Conservation (phyloP, 352 stramenopile species). For the Phytopythium kandeliae region DNA sequence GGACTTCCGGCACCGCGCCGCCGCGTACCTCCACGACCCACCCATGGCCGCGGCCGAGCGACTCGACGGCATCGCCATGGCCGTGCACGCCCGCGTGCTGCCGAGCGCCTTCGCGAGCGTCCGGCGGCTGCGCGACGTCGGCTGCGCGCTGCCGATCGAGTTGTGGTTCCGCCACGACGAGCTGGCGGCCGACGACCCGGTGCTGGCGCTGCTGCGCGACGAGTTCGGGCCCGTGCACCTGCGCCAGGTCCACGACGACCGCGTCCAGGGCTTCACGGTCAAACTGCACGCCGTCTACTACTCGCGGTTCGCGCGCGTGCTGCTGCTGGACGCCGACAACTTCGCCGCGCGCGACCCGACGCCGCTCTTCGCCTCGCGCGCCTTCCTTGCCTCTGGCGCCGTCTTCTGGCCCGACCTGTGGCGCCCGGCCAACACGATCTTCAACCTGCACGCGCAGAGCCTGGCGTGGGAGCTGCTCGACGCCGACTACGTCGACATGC, state of each 20-base stretch:
- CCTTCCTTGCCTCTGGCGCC: constrained; percentile 25
- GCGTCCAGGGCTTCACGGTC: constrained; percentile 40
- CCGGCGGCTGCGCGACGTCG: constrained; percentile 24
- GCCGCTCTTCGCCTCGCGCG: constrained; percentile 24
- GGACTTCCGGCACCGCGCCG: constrained; percentile 38
- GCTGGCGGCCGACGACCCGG: constrained; percentile 25
- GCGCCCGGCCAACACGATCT: constrained; percentile 43
- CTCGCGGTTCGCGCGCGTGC: constrained; percentile 34
- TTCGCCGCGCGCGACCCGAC: constrained; percentile 36
- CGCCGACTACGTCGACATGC: constrained; percentile 36
- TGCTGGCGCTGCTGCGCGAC: constrained; percentile 27
- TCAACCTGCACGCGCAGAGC: constrained; percentile 53
- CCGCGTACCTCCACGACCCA: constrained; percentile 50
- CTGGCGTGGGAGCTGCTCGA: constrained; percentile 44
- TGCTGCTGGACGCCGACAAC: constrained; percentile 48
- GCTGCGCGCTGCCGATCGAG: constrained; percentile 40
- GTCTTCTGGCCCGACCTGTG: constrained; percentile 54
- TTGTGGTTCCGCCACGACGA: constrained; percentile 53
- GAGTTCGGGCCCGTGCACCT: constrained; percentile 28
- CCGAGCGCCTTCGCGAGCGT: constrained; percentile 48
- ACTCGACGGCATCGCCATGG: constrained; percentile 36
- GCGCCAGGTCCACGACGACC: constrained; percentile 38
- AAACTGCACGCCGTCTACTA: constrained; percentile 52
- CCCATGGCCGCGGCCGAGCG: constrained; percentile 18
- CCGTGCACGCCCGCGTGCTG: constrained; percentile 34